Evolutionary conservation across 192 early-diverging fungal genomes (phyloP).

Genomic region (Funneliformis mosseae): DNA sequence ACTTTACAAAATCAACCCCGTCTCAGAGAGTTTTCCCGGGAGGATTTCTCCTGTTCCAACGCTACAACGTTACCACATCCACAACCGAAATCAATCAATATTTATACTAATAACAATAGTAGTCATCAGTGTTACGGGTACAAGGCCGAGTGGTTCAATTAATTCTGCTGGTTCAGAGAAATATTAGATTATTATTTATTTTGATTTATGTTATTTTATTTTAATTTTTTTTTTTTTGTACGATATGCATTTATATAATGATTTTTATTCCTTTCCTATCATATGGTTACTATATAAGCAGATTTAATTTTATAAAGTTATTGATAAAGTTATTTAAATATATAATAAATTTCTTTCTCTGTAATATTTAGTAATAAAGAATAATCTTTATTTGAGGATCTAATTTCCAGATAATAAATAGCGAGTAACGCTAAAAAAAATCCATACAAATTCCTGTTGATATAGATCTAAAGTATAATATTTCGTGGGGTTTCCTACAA

Average conservation of each 20-base stretch:
- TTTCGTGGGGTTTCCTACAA: background rate
- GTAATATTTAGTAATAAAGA: too few relatives aligned
- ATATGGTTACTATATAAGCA: too few relatives aligned
- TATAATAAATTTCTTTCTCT: too few relatives aligned
- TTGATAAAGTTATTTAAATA: too few relatives aligned
- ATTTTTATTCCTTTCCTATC: background rate
- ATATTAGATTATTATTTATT: background rate
- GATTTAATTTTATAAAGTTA: too few relatives aligned
- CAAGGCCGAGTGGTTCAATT: conserved; percentile 3
- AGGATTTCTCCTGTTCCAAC: too few relatives aligned
- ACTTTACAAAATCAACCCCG: background rate
- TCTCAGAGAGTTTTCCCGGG: background rate
- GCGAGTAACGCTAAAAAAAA: background rate
- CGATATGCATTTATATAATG: too few relatives aligned
- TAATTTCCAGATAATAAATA: too few relatives aligned
- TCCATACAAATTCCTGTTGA: background rate
- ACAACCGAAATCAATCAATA: too few relatives aligned
- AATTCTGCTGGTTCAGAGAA: background rate
- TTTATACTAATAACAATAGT: background rate
- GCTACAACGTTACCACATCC: too few relatives aligned
- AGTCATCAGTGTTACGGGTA: background rate
- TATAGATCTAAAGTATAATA: background rate
- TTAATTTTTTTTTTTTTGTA: too few relatives aligned
- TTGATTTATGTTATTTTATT: background rate
- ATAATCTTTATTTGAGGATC: too few relatives aligned